Base-by-base conservation (phyloP, 2,329 filamentous ascomycete species). In the Myriosclerotinia curreyana region DNA sequence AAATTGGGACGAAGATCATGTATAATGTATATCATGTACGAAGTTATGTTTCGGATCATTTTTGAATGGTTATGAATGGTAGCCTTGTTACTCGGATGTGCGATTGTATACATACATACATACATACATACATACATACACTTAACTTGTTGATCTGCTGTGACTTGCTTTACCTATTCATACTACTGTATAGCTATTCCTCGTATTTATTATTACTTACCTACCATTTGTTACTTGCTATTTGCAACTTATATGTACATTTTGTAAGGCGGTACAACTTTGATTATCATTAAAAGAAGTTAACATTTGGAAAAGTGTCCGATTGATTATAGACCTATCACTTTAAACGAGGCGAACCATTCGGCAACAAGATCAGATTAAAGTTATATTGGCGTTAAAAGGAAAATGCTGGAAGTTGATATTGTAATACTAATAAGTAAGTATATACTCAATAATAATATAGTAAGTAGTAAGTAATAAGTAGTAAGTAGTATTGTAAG, bases 341-440 rank as follows among this genome's bases (percentile, higher is more conserved):
- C n/a, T 58, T 58, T 25, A 58, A 62, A 58, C 36, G 53, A 58
- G 61, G 61, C 61, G 61, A 58, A 51, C 61, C 17, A 50, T 50
- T 20, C 52, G 52, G 44, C 52, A 58, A 50, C 42, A 40, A 63
- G 61, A 63, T 63, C 52, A 63, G 52, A 63, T 63, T 50, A 63
- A 63, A 58, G 44, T 58, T 58, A n/a, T n/a, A n/a, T n/a, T n/a
- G n/a, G n/a, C n/a, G n/a, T n/a, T n/a, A n/a, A n/a, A n/a, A n/a
- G n/a, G n/a, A n/a, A n/a, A n/a, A n/a, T n/a, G n/a, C n/a, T n/a
- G n/a, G n/a, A n/a, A n/a, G n/a, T n/a, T n/a, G n/a, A n/a, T n/a
- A n/a, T n/a, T n/a, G n/a, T n/a, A n/a, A n/a, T n/a, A n/a, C n/a
- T n/a, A n/a, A n/a, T n/a, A n/a, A n/a, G n/a, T n/a, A n/a, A n/a